Evolutionary conservation across 2,329 filamentous ascomycete genomes (phyloP).

Genomic region (Stachybotrys echinatus): DNA sequence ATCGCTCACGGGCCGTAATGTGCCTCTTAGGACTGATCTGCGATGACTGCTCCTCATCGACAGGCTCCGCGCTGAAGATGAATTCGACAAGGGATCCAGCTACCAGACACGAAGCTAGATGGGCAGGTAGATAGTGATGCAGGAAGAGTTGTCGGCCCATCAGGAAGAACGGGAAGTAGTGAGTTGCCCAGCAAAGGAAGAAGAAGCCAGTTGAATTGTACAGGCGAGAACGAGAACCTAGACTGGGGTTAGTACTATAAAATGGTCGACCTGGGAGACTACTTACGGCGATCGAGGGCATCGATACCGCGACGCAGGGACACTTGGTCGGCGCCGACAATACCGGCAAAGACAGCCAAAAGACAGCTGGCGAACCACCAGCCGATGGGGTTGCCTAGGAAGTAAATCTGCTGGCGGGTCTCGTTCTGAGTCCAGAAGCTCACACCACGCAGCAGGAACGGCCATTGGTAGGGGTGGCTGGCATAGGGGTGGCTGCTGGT

Average conservation of each 20-base stretch:
- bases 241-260: slow-evolving; percentile 20
- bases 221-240: slow-evolving; percentile 83
- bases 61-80: slow-evolving; percentile 85
- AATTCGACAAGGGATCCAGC: slow-evolving; percentile 92
- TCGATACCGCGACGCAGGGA: slow-evolving; percentile 90
- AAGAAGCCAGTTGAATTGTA: slow-evolving; percentile 99
- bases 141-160: slow-evolving; percentile 98
- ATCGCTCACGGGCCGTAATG: slow-evolving; percentile 74
- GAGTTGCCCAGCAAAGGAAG: slow-evolving; percentile 95
- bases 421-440: slow-evolving; percentile 99
- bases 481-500: slow-evolving; percentile 96
- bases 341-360: slow-evolving; percentile 87
- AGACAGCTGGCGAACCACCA: slow-evolving; percentile 97
- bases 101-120: slow-evolving; percentile 84
- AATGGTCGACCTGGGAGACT: not conserved
- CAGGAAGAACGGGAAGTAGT: slow-evolving; percentile 95
- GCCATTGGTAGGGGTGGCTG: slow-evolving; percentile 94
- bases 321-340: slow-evolving; percentile 87
- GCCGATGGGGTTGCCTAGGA: slow-evolving; percentile 91
- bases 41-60: slow-evolving; percentile 46
- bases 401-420: slow-evolving; percentile 95
- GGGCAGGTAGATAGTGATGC: slow-evolving; percentile 94
- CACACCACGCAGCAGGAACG: slow-evolving; percentile 92
- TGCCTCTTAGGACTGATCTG: slow-evolving; percentile 50
- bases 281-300: slow-evolving; percentile 87